Percentiles rank a stretch among this genome's conserved stretches.
phyloP scores from a whole-genome alignment of 495 filamentous ascomycete species.

The Xylaria palmicola region DNA sequence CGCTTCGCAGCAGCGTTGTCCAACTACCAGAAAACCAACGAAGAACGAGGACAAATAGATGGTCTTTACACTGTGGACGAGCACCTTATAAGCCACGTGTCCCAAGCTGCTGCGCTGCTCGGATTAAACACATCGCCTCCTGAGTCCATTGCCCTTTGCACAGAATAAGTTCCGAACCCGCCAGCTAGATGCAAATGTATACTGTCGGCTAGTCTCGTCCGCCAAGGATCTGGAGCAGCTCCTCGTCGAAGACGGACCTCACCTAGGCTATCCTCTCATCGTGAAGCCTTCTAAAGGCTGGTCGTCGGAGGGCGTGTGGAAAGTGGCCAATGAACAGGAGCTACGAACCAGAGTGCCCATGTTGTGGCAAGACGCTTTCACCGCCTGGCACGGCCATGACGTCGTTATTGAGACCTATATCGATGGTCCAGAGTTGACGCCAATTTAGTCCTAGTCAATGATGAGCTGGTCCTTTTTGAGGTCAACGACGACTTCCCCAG shows the following conservation, averaged over 20 bases:
- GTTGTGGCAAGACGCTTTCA: conserved; percentile 19
- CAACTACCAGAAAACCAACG: conserved; percentile 6
- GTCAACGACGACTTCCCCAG: conserved; percentile 44
- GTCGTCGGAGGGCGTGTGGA: conserved; percentile 35
- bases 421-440: conserved; percentile 46
- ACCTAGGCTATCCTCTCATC: conserved; percentile 32
- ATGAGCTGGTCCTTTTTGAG: conserved; percentile 42
- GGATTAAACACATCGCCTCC: conserved; percentile 16
- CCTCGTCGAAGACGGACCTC: not conserved
- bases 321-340: conserved; percentile 27
- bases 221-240: not conserved
- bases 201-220: not conserved
- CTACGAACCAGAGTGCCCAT: conserved; percentile 21
- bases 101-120: conserved; percentile 18
- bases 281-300: conserved; percentile 43
- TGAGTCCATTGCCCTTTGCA: conserved; percentile 19
- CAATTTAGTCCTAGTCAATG: conserved; percentile 41
- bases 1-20: conserved; percentile 22
- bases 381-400: conserved; percentile 18
- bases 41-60: conserved; percentile 12
- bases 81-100: conserved; percentile 18
- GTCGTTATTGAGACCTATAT: conserved; percentile 31
- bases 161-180: conserved; percentile 23
- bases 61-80: conserved; percentile 31
- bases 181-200: conserved; percentile 15